Base-by-base conservation (phyloP, 2,329 filamentous ascomycete species). In the Coniochaeta sp. region DNA sequence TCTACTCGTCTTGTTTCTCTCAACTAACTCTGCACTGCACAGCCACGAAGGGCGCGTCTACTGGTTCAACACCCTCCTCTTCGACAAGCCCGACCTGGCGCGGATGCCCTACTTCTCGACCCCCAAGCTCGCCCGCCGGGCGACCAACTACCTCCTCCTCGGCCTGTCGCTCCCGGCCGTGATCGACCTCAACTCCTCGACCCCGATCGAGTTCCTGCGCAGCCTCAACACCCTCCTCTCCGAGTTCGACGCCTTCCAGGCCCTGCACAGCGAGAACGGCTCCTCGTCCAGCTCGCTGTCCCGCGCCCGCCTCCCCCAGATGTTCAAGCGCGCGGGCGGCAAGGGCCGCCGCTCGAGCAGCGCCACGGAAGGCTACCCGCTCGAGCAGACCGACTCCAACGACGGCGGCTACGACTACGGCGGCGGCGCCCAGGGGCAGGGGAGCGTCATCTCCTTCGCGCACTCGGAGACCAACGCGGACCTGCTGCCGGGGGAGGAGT, bases 61-160 rank as follows among this genome's bases (percentile, higher is more conserved):
- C 78, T 98, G 95, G 93, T 97, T 98, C 80, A 97, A 97, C 76
- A 97, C 95, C 0, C 85, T 96, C 62, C 89, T 96, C 70, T 96
- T 96, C 75, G 90, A 92, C 65, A 89, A 91, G 68, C 74, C 84
- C 33, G 91, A 96, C 73, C 81, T 98, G 36, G 79, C 83, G 58
- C 87, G 88, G 69, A 88, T 97, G 78, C 88, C 93, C 54, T 96
- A 91, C 71, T 93, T 96, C 71, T 90, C 96, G 62, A 79, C 86
- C 4, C 87, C 89, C 64, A 95, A 93, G 71, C 85, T 97, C 57
- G 88, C 91, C 63, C 89, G 93, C 61, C 90, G 95, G 67, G 93
- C 95, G 38, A 96, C 92, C 58, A 96, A 96, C 73, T 96, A 93
- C 73, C 86, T 99, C 61, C 84, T 98, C 34, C 88, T 99, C 3